Conservation (phyloP, 1,284 basidiomycete species). For the Pterula multifida region DNA sequence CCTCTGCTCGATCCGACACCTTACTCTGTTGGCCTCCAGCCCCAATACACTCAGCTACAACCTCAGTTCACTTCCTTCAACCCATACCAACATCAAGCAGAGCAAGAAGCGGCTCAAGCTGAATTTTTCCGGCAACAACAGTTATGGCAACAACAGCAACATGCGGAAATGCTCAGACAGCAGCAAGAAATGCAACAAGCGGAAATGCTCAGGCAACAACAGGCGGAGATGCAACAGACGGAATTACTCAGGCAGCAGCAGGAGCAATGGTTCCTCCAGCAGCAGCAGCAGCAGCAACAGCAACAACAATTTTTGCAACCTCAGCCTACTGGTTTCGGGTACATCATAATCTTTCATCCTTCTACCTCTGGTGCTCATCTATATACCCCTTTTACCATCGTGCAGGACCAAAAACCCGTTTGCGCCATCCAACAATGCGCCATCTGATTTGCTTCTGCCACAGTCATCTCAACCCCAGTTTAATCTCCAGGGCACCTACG, state of each 20-base stretch:
- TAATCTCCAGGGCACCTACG: slow-evolving; percentile 55
- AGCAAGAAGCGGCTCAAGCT: slow-evolving; percentile 71
- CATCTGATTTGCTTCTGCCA: slow-evolving; percentile 21
- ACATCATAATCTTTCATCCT: slow-evolving; percentile 10
- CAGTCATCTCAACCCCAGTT: slow-evolving; percentile 32
- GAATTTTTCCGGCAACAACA: slow-evolving; percentile 46
- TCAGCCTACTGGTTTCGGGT: slow-evolving; percentile 68
- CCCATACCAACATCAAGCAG: slow-evolving; percentile 91
- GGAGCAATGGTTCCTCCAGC: slow-evolving; percentile 59
- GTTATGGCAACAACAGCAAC: slow-evolving; percentile 44
- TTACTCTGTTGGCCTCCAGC: slow-evolving; percentile 47
- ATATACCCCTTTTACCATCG: slow-evolving; percentile 2
- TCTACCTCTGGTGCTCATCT: slow-evolving; percentile 1
- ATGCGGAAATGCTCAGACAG: slow-evolving; percentile 10
- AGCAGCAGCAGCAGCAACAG: slow-evolving; percentile 52
- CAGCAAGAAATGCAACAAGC: slow-evolving; percentile 28
- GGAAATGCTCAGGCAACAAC: slow-evolving; percentile 28
- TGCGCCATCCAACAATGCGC: slow-evolving; percentile 34
- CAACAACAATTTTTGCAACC: slow-evolving; percentile 42
- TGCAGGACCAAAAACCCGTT: slow-evolving; percentile 91
- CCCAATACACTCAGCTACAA: slow-evolving; percentile 57
- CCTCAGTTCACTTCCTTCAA: slow-evolving; percentile 84
- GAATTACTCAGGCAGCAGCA: slow-evolving; percentile 40
- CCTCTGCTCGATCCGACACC: slow-evolving; percentile 56
- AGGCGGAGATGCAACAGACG: slow-evolving; percentile 26